A percentile compares a stretch with the other conserved stretches of the same genome.
Evolutionary conservation across 2,329 filamentous ascomycete genomes (phyloP).

Genomic region (Cadophora malorum): DNA sequence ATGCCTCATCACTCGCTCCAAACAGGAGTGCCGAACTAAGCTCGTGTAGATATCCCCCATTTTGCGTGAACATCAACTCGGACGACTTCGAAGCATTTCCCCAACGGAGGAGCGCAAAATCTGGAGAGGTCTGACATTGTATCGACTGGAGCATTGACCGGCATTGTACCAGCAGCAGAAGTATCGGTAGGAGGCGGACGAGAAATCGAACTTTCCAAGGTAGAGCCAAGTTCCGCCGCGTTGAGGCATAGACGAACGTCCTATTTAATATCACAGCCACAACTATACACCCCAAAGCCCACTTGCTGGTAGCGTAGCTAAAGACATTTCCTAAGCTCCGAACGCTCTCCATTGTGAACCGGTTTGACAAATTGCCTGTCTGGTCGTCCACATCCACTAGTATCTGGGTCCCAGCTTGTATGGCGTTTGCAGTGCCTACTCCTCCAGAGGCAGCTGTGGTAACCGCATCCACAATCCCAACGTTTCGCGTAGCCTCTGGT

Average conservation of each 20-base stretch:
- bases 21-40: constrained; percentile 76
- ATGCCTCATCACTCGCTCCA: constrained; percentile 74
- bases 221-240: constrained; percentile 78
- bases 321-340: constrained; percentile 85
- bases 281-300: constrained; percentile 86
- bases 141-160: constrained; percentile 79
- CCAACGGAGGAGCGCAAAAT: constrained; percentile 74
- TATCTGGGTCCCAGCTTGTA: constrained; percentile 39
- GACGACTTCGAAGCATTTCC: constrained; percentile 69
- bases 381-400: constrained; percentile 51
- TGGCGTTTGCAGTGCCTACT: constrained; percentile 42
- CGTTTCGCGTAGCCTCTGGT: constrained; percentile 60
- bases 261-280: constrained; percentile 89
- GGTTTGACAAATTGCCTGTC: constrained; percentile 50
- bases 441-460: constrained; percentile 51
- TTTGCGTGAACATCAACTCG: constrained; percentile 72
- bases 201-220: constrained; percentile 74
- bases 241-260: constrained; percentile 92
- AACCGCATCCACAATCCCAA: constrained; percentile 49
- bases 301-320: constrained; percentile 88
- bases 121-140: constrained; percentile 85
- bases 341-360: constrained; percentile 62
- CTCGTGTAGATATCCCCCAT: constrained; percentile 73
- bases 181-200: constrained; percentile 73
- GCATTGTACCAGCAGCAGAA: constrained; percentile 73